phyloP scores from a whole-genome alignment of 83 land plant species.

The Picea engelmannii region DNA sequence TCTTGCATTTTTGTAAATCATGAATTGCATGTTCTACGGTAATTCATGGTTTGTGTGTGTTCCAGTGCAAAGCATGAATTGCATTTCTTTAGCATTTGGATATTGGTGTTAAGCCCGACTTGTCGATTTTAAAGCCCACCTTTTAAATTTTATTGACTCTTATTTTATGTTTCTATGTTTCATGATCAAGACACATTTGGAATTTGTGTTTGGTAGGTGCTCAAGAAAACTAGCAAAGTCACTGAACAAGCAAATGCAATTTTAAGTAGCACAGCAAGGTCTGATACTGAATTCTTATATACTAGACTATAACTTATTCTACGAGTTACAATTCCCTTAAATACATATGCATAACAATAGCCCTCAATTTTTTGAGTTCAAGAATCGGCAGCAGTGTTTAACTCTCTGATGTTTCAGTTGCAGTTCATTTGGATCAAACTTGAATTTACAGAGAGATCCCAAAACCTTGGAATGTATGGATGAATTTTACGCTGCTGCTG shows the following conservation, averaged over 20 bases:
- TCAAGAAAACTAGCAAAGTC: neutral
- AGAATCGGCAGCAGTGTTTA: neutral
- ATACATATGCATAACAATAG: neutral
- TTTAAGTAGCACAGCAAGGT: neutral
- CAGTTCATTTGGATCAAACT: constrained; percentile 8
- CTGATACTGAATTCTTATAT: neutral
- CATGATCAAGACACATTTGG: neutral
- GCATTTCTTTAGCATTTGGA: constrained; percentile 6
- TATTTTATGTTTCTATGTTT: neutral
- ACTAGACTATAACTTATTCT: neutral
- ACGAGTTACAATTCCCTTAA: neutral
- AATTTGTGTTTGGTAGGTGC: constrained; percentile 1
- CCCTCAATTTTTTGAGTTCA: neutral
- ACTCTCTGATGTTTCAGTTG: neutral
- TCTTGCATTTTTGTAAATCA: neutral
- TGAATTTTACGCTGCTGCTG: neutral
- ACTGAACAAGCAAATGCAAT: constrained; percentile 3
- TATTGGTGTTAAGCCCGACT: neutral
- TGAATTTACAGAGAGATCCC: constrained; percentile 10
- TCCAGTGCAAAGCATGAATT: neutral
- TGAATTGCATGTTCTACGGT: neutral
- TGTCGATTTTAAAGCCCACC: neutral
- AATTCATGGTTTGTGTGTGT: neutral
- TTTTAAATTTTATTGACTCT: neutral
- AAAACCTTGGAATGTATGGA: neutral